Evolutionary conservation across 2,329 filamentous ascomycete genomes (phyloP).

Genomic region (Pestalotiopsis sp.): DNA sequence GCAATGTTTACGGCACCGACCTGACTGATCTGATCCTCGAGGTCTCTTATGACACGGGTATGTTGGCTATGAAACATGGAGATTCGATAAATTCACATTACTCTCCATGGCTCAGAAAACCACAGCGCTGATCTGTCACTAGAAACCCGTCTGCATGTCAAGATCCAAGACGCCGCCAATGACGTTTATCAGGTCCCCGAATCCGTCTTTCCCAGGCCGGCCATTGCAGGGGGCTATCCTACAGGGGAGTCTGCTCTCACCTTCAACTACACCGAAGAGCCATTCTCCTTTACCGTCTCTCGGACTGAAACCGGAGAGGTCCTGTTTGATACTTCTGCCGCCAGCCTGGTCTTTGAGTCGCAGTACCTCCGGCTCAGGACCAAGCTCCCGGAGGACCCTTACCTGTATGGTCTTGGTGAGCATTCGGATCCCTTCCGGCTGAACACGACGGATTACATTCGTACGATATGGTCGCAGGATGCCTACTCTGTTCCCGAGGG

Average conservation of each 20-base stretch:
- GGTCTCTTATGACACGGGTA: slow-evolving; percentile 65
- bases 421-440: slow-evolving; percentile 73
- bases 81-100: background rate
- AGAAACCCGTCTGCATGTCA: slow-evolving; percentile 73
- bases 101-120: background rate
- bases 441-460: slow-evolving; percentile 69
- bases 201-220: slow-evolving; percentile 65
- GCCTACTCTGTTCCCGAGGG: slow-evolving; percentile 62
- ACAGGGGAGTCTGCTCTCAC: slow-evolving; percentile 27
- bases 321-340: slow-evolving; percentile 71
- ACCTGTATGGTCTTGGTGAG: slow-evolving; percentile 80
- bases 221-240: slow-evolving; percentile 18
- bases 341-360: slow-evolving; percentile 72
- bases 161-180: slow-evolving; percentile 71
- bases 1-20: slow-evolving; percentile 72
- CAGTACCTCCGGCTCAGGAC: slow-evolving; percentile 78
- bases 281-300: slow-evolving; percentile 44
- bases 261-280: slow-evolving; percentile 37
- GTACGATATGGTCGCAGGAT: slow-evolving; percentile 72
- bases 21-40: slow-evolving; percentile 62
- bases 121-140: background rate
- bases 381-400: slow-evolving; percentile 66
- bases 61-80: slow-evolving; percentile 4
- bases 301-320: slow-evolving; percentile 44
- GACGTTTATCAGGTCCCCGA: slow-evolving; percentile 77